Evolutionary conservation across 192 early-diverging fungal genomes (phyloP), one percentile per base, ranked within the genome.

Genomic region (Backusella circina): DNA sequence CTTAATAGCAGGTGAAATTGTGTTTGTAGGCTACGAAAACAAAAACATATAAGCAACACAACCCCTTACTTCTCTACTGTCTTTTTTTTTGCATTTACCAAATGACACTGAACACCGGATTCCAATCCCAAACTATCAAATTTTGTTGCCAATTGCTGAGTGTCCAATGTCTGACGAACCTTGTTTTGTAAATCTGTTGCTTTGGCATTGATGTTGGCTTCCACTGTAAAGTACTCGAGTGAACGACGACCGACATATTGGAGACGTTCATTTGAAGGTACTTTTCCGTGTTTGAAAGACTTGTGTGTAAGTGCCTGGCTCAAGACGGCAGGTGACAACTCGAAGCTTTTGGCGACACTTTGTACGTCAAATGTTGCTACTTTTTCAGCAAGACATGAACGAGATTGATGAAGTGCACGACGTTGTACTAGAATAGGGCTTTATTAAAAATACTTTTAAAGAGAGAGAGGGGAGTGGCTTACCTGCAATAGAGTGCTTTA

Each of bases 231-330:
- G 31, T 57, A 75, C 26, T 75, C 74, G 54, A 75, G 38, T 7
- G 39, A 47, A 13, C 74, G 72, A 50, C 66, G 51, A 31, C 77
- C 77, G 18, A 78, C 37, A 47, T 65, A 30, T 33, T 69, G 35
- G 47, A 78, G 65, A 64, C 77, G 77, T 50, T 88, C 86, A 57
- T 88, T 88, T 26, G 83, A 84, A 61, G 84, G 81, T 5, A 83
- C 72, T 36, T 35, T 78, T 71, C 81, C 86, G 47, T 88, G 83
- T 41, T 73, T 72, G 51, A 83, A 88, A 0, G 84, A 86, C 70
- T 83, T 83, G 65, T 88, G 86, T 9, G 84, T 88, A 26, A 88
- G 33, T 31, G 84, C 76, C 47, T 85, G 86, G 18, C 70, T 67
- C 66, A 86, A 77, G n/a, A 88, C 77, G 13, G 67, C 66, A 9